Percentiles rank a stretch among this genome's conserved stretches.
Conservation (phyloP, 2,329 filamentous ascomycete species). For the Metarhizium rileyi region DNA sequence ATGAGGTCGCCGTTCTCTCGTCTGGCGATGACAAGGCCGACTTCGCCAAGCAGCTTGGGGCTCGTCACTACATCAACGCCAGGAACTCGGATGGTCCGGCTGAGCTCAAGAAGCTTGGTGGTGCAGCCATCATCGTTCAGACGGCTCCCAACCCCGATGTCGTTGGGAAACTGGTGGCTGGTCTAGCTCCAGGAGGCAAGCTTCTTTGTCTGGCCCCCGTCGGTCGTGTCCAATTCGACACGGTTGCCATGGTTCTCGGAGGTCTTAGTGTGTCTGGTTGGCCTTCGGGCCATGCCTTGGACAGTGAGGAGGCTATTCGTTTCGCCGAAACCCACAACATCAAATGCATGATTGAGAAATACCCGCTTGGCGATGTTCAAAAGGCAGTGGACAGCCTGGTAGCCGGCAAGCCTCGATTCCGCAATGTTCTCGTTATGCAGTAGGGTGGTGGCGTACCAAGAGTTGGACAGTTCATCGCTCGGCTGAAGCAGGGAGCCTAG, state of each 20-base stretch:
- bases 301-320: constrained; percentile 55
- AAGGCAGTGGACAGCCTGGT: constrained; percentile 33
- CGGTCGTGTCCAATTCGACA: constrained; percentile 35
- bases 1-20: constrained; percentile 59
- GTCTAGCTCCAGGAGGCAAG: constrained; percentile 45
- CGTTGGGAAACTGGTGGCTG: constrained; percentile 42
- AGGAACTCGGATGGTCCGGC: constrained; percentile 37
- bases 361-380: constrained; percentile 42
- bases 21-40: constrained; percentile 56
- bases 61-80: constrained; percentile 39
- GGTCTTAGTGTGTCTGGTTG: constrained; percentile 54
- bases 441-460: not conserved
- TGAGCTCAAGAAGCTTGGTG: constrained; percentile 43
- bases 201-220: constrained; percentile 48
- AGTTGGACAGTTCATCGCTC: no score
- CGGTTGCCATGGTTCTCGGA: constrained; percentile 29
- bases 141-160: constrained; percentile 52
- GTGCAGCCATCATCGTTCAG: constrained; percentile 50
- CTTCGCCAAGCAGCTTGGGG: constrained; percentile 45
- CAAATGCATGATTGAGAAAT: constrained; percentile 56
- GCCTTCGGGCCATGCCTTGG: constrained; percentile 52
- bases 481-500: no score
- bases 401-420: constrained; percentile 34
- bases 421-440: constrained; percentile 32
- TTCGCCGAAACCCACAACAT: constrained; percentile 54